Conservation (phyloP, 441 rosid species). For the Macaranga tanarius region DNA sequence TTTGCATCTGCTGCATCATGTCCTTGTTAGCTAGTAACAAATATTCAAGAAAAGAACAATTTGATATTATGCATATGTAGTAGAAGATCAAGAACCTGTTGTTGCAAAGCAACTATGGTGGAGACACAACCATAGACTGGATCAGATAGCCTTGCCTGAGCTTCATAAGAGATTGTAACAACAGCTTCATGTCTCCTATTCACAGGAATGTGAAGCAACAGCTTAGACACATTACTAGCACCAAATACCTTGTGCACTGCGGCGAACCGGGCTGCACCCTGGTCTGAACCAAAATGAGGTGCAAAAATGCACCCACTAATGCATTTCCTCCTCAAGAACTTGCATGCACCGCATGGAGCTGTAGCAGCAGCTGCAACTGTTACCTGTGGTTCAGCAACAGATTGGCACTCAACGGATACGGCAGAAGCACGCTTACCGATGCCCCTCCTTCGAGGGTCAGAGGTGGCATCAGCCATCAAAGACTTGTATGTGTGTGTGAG, state of each 20-base stretch:
- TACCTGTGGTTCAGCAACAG: not conserved
- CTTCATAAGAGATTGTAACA: slow-evolving; percentile 81
- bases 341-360: slow-evolving; percentile 86
- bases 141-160: slow-evolving; percentile 91
- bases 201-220: slow-evolving; percentile 71
- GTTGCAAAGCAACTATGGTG: slow-evolving; percentile 83
- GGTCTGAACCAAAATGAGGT: slow-evolving; percentile 85
- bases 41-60: not conserved
- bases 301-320: slow-evolving; percentile 78
- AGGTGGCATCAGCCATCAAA: slow-evolving; percentile 46
- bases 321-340: slow-evolving; percentile 87
- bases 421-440: slow-evolving; percentile 38
- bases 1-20: not conserved
- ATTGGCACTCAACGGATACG: slow-evolving; percentile 20
- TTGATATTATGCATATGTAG: too few species aligned
- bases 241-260: slow-evolving; percentile 95
- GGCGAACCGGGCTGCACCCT: slow-evolving; percentile 83
- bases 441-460: slow-evolving; percentile 47
- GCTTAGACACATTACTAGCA: slow-evolving; percentile 84
- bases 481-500: not conserved
- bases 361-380: slow-evolving; percentile 29
- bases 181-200: slow-evolving; percentile 84
- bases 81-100: slow-evolving; percentile 49
- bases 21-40: not conserved
- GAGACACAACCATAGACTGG: slow-evolving; percentile 93